Evolutionary conservation across 768 basidiomycete genomes (phyloP).

Genomic region (Termitomyces heimii): DNA sequence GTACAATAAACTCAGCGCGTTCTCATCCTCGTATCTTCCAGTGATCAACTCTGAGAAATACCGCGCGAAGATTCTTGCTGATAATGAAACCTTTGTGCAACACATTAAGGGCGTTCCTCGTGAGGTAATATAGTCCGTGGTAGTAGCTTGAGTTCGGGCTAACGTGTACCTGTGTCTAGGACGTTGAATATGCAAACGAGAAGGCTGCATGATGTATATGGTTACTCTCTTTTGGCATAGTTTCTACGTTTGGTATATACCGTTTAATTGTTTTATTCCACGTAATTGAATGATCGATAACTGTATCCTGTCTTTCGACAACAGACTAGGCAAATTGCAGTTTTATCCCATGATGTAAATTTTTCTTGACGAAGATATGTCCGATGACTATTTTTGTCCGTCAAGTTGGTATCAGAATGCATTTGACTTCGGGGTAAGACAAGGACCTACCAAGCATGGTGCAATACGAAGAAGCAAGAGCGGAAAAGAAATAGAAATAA

Average conservation of each 20-base stretch:
- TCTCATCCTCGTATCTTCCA: neutral
- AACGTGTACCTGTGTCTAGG: neutral
- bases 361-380: too few relatives aligned
- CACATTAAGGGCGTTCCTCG: conserved; percentile 1
- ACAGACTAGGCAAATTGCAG: too few relatives aligned
- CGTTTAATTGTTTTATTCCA: neutral
- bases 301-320: too few relatives aligned
- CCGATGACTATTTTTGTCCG: too few relatives aligned
- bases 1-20: neutral
- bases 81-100: conserved; percentile 12
- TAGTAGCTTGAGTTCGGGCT: neutral
- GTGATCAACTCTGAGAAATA: conserved; percentile 16
- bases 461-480: too few relatives aligned
- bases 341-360: too few relatives aligned
- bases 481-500: neutral
- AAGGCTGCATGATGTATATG: conserved; percentile 4
- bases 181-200: conserved; percentile 2
- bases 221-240: neutral
- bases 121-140: neutral
- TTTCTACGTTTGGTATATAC: neutral
- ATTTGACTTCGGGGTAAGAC: too few relatives aligned
- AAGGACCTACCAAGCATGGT: too few relatives aligned
- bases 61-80: conserved; percentile 12
- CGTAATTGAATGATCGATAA: neutral
- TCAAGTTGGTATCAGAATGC: neutral